Base-by-base conservation (phyloP, 2,329 filamentous ascomycete genomes). In the Arthrobotrys entomopaga region DNA sequence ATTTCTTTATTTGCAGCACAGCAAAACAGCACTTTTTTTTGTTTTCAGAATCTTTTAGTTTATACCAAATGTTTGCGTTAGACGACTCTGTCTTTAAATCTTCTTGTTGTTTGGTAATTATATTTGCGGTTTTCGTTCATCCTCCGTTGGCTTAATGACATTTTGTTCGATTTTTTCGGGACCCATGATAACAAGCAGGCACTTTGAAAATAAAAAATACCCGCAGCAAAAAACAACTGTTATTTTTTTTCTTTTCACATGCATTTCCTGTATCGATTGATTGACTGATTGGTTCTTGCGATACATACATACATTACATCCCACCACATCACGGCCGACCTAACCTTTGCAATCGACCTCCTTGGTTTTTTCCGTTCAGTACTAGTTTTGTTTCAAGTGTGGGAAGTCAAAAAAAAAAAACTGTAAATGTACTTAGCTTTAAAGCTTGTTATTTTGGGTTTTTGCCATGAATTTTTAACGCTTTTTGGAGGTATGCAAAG, bases 1-100 rank as follows among this genome's bases (percentile, higher is more conserved):
- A 1, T 56, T 40, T 42, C 26, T n/a, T 57, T 57, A 15, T 40
- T 29, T 26, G n/a, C 16, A 38, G 6, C 8, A 43, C n/a, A 13
- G 48, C 48, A 24, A 24, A 24, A 50, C 20, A 50, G 48, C 48
- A 50, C 7, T 50, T 50, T 49, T 20, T 49, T 22, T 50, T 50
- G 7, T 20, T 49, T 22, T 34, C 29, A 34, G 29, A 34, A 34
- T 34, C 6, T 34, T 59, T 4, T 48, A 48, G 4, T 29, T 34
- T 46, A 59, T 59, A 59, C 56, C 56, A 59, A 43, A 43, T 58
- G 54, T 48, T 20, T 19, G 56, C 42, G 20, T 59, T 59, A 59
- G 40, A 48, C 42, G 40, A 59, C 56, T 11, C 20, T 59, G 20
- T 59, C 40, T 59, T 59, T 59, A 29, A 19, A n/a, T 26, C 16